Conservation (phyloP, 2,329 filamentous ascomycete species). For the Fusarium setosum region DNA sequence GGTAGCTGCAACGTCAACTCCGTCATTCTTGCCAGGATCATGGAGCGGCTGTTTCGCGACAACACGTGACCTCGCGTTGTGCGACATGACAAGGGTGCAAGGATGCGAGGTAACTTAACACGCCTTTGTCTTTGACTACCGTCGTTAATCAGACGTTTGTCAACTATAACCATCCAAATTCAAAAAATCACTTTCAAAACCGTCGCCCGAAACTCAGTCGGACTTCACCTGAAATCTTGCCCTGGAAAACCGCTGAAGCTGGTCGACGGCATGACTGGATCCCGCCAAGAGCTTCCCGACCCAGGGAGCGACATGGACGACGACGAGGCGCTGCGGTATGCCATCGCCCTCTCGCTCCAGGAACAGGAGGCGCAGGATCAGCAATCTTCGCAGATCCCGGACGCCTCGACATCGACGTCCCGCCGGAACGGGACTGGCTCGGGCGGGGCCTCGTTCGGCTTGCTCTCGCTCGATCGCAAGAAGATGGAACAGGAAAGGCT, state of each 20-base stretch:
- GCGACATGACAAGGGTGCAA: conserved; percentile 24
- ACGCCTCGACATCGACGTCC: conserved; percentile 20
- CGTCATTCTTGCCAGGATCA: not conserved
- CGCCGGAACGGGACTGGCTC: conserved; percentile 32
- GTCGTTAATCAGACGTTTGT: conserved; percentile 8
- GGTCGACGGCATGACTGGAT: conserved; percentile 33
- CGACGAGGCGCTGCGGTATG: conserved; percentile 69
- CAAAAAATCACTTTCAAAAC: conserved; percentile 29
- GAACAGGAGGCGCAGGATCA: conserved; percentile 35
- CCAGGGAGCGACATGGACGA: conserved; percentile 56
- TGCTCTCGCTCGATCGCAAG: conserved; percentile 76
- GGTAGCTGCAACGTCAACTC: not conserved
- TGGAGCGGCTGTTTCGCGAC: conserved; percentile 26
- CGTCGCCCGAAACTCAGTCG: conserved; percentile 39
- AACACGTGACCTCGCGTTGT: conserved; percentile 44
- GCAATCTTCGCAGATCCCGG: conserved; percentile 34
- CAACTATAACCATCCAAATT: conserved; percentile 20
- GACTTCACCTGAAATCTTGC: conserved; percentile 11
- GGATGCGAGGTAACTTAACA: conserved; percentile 30
- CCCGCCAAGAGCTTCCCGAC: conserved; percentile 35
- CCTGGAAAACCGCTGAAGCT: conserved; percentile 15
- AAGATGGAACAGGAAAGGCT: conserved; percentile 89
- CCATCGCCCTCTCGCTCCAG: conserved; percentile 69
- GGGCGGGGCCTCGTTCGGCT: conserved; percentile 44
- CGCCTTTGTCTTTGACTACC: conserved; percentile 11